Conservation (phyloP, 805 yeast genomes). For the Wickerhamomyces bisporus region DNA sequence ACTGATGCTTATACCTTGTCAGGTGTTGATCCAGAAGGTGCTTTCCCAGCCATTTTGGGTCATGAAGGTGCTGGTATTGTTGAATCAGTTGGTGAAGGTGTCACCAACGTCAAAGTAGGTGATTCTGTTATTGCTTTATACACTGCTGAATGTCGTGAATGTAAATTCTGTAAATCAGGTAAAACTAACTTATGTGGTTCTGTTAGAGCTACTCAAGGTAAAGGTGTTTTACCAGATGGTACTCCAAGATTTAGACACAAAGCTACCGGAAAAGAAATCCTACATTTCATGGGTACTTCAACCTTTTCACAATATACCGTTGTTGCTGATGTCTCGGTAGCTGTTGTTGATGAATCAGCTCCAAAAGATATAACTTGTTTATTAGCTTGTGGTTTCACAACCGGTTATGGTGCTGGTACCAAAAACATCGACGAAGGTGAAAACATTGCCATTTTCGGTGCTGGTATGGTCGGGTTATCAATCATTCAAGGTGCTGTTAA, state of each 20-base stretch:
- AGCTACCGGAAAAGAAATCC: slow-evolving; percentile 70
- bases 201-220: slow-evolving; percentile 96
- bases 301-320: slow-evolving; percentile 97
- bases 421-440: slow-evolving; percentile 88
- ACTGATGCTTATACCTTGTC: slow-evolving; percentile 96
- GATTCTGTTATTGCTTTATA: slow-evolving; percentile 91
- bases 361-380: slow-evolving; percentile 83
- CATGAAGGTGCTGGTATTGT: slow-evolving; percentile 99
- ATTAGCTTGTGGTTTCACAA: slow-evolving; percentile 97
- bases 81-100: slow-evolving; percentile 93
- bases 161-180: slow-evolving; percentile 92
- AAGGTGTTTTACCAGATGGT: slow-evolving; percentile 98
- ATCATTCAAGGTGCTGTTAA: slow-evolving; percentile 92
- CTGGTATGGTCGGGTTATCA: slow-evolving; percentile 95
- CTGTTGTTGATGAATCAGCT: slow-evolving; percentile 81
- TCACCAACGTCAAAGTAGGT: slow-evolving; percentile 83
- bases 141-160: slow-evolving; percentile 94
- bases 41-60: slow-evolving; percentile 88
- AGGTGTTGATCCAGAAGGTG: slow-evolving; percentile 95
- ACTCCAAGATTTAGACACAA: slow-evolving; percentile 79
- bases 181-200: slow-evolving; percentile 96
- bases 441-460: slow-evolving; percentile 94
- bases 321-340: slow-evolving; percentile 95
- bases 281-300: slow-evolving; percentile 98
- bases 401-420: slow-evolving; percentile 97